A percentile compares a stretch with the other conserved stretches of the same genome.
These are phyloP conservation scores for Fusarium incarnatum DNA, from an alignment of 2,329 filamentous ascomycete species.

Conservation along the genomic window DNA sequence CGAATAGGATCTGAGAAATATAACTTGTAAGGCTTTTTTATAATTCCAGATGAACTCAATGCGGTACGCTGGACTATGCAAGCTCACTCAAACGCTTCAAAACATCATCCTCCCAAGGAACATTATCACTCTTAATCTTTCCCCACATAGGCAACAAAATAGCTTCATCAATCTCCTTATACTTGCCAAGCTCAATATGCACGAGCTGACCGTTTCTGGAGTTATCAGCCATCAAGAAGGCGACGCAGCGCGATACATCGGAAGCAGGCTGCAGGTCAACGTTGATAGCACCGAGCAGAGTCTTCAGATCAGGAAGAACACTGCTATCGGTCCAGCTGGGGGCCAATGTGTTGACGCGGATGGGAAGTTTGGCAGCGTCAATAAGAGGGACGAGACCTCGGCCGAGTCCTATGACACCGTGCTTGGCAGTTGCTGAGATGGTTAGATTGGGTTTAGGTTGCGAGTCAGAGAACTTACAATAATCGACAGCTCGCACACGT, in stretches of 20 bases:
- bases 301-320: constrained; percentile 56
- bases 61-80: background rate
- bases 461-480: constrained; percentile 51
- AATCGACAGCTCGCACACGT: constrained; percentile 63
- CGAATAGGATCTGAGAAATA: background rate
- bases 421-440: constrained; percentile 61
- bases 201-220: constrained; percentile 63
- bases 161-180: constrained; percentile 65
- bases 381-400: constrained; percentile 59
- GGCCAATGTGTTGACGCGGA: constrained; percentile 67
- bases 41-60: background rate
- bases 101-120: constrained; percentile 53
- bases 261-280: constrained; percentile 58
- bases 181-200: constrained; percentile 61
- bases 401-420: constrained; percentile 65
- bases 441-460: background rate
- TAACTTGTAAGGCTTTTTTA: background rate
- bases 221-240: constrained; percentile 61
- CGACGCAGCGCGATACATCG: constrained; percentile 61
- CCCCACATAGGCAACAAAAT: constrained; percentile 52
- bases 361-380: constrained; percentile 53
- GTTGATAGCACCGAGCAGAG: constrained; percentile 53
- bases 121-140: constrained; percentile 49
- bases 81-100: constrained; percentile 39
- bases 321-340: constrained; percentile 66